Evolutionary conservation across 176 grass and related monocot species (phyloP).

Genomic region (Coix lacrymajobi): DNA sequence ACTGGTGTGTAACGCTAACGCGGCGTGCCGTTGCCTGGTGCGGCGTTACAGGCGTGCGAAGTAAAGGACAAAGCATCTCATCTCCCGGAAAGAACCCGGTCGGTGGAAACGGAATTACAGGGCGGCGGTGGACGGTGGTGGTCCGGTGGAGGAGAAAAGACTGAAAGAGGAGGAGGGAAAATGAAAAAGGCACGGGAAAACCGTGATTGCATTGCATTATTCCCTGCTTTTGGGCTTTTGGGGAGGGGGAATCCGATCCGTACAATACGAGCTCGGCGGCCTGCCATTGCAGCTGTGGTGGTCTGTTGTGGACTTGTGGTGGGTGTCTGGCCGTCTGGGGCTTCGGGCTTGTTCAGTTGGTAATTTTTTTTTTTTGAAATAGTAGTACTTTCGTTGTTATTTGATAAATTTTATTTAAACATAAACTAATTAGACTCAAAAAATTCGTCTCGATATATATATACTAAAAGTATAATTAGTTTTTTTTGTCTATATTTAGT

Average conservation of each 20-base stretch:
- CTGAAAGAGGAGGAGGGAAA: not conserved
- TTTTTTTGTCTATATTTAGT: no score
- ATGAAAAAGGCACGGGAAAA: not conserved
- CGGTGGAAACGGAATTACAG: not conserved
- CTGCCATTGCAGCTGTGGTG: not conserved
- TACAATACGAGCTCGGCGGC: not conserved
- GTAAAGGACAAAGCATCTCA: constrained; percentile 36
- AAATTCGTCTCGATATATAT: no score
- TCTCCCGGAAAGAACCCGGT: not conserved
- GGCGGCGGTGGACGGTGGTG: not conserved
- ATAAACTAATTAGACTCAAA: no score
- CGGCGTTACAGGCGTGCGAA: constrained; percentile 1
- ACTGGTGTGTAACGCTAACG: not conserved
- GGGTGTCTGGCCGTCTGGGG: no score
- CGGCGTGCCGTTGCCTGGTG: not conserved
- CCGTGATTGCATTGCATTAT: constrained; percentile 13
- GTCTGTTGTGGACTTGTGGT: no score
- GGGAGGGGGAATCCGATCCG: not conserved
- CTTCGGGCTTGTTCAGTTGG: no score
- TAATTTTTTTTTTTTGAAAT: no score
- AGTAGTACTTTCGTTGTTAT: no score
- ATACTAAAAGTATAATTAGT: no score
- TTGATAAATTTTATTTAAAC: no score
- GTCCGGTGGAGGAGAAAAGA: not conserved
- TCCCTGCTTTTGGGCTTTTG: not conserved